phyloP scores from a whole-genome alignment of 2,329 filamentous ascomycete species.

The Epichloe bromicola region DNA sequence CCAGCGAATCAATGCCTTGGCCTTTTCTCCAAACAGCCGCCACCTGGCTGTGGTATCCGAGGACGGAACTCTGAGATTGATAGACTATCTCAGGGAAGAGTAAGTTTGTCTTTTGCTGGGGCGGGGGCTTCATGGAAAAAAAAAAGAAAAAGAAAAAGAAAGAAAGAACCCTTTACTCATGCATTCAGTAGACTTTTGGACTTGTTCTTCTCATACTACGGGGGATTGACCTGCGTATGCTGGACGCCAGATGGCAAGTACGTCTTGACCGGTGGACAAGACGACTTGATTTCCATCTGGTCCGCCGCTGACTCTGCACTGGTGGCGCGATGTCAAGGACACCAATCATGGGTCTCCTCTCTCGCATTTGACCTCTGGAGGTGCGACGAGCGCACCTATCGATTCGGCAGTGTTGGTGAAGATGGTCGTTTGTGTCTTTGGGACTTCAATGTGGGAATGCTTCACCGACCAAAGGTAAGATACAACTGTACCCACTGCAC shows the following conservation, averaged over 20 bases:
- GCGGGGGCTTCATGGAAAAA: background rate
- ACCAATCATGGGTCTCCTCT: slow-evolving; percentile 88
- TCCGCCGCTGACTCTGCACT: slow-evolving; percentile 70
- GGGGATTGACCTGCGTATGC: slow-evolving; percentile 86
- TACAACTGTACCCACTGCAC: background rate
- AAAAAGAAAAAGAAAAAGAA: background rate
- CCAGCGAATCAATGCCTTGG: slow-evolving; percentile 78
- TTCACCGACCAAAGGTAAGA: slow-evolving; percentile 63
- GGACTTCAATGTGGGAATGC: slow-evolving; percentile 97
- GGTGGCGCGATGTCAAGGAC: slow-evolving; percentile 84
- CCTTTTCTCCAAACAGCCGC: slow-evolving; percentile 79
- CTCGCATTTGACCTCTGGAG: slow-evolving; percentile 96
- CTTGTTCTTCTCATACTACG: slow-evolving; percentile 84
- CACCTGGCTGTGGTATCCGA: slow-evolving; percentile 86
- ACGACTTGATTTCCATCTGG: slow-evolving; percentile 95
- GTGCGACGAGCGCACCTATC: slow-evolving; percentile 88
- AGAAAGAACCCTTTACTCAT: slow-evolving; percentile 10
- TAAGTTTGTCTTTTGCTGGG: slow-evolving; percentile 28
- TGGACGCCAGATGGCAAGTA: slow-evolving; percentile 98
- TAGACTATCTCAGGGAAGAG: slow-evolving; percentile 88
- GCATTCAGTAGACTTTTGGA: slow-evolving; percentile 53
- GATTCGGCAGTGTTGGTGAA: slow-evolving; percentile 91
- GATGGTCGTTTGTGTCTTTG: slow-evolving; percentile 83
- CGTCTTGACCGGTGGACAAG: slow-evolving; percentile 86
- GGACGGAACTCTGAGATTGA: slow-evolving; percentile 76